Evolutionary conservation across 78 protist species (phyloP), one percentile per base, ranked within the genome.

Genomic region (Neovahlkampfia damariscottae): DNA sequence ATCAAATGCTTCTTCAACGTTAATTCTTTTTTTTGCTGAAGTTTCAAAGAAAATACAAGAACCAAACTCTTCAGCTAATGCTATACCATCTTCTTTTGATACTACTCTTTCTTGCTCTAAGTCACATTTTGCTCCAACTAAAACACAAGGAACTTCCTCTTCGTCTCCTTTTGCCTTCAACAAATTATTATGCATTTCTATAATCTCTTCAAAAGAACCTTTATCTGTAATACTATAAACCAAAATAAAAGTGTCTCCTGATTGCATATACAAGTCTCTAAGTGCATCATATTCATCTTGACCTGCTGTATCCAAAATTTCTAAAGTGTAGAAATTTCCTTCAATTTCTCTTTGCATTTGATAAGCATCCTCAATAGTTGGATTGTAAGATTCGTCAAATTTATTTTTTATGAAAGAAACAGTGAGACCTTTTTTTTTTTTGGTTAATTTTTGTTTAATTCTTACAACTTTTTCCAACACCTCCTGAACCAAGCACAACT

Each of bases 1-100:
- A 70, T 86, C 80, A 90, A 95, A 95, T n/a, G 98, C 99, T 74
- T 95, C 90, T 78, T 98, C 99, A 39, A 98, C 97, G 85, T 95
- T 96, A 90, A 85, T 86, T 67, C 91, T 92, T 76, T 94, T 97
- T 82, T 96, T 98, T 28, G 99, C 99, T 8, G 91, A 82, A n/a
- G 99, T 96, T 88, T 98, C 99, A 74, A 86, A 95, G 92, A 80
- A 91, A 19, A 95, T 94, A 32, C 95, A 50, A n/a, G n/a, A 5
- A 29, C 74, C 27, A 8, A 68, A 19, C 31, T 68, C 67, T 75
- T 84, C 86, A 79, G 96, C 90, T 98, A 98, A 97, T 3, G 89
- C 95, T 62, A 82, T 81, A 9, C 98, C 98, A 2, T 81, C 58
- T 87, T 90, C 89, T 50, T 76, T 78, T 32, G 94, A 40, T 19